Conservation (phyloP, 495 filamentous ascomycete species). For the Podospora pseudoanserina region DNA sequence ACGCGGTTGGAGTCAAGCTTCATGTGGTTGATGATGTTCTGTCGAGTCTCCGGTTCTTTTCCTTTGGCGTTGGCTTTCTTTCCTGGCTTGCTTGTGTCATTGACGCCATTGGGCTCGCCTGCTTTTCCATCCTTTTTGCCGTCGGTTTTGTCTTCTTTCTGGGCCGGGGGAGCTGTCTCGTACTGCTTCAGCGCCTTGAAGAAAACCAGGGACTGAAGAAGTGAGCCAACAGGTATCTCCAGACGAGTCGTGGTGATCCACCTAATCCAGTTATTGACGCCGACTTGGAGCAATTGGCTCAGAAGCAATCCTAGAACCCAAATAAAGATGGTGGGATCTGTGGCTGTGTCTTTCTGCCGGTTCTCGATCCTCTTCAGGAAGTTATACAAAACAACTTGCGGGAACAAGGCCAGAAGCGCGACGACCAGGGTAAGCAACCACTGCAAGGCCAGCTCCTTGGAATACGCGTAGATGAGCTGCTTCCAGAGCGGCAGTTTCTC, state of each 20-base stretch:
- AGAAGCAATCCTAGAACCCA: slow-evolving; percentile 58
- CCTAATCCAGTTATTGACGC: slow-evolving; percentile 52
- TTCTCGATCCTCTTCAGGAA: slow-evolving; percentile 57
- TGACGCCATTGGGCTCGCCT: slow-evolving; percentile 8
- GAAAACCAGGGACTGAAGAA: slow-evolving; percentile 65
- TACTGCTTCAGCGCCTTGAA: slow-evolving; percentile 65
- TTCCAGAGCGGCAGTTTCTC: slow-evolving; percentile 51
- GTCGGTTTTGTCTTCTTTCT: slow-evolving; percentile 33
- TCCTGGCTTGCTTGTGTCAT: neutral
- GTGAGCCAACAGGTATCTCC: slow-evolving; percentile 55
- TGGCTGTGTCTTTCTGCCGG: slow-evolving; percentile 29
- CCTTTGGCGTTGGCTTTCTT: slow-evolving; percentile 6
- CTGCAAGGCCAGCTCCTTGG: slow-evolving; percentile 45
- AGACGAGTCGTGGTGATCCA: slow-evolving; percentile 59
- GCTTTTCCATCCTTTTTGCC: neutral
- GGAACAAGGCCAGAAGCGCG: slow-evolving; percentile 54
- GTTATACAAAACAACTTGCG: slow-evolving; percentile 57
- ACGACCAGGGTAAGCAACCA: slow-evolving; percentile 45
- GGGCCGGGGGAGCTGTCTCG: slow-evolving; percentile 55
- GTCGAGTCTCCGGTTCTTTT: slow-evolving; percentile 19
- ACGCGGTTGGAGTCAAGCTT: slow-evolving; percentile 49
- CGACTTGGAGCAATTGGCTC: slow-evolving; percentile 47
- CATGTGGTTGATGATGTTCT: slow-evolving; percentile 39
- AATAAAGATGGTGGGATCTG: slow-evolving; percentile 42
- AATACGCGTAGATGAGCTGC: slow-evolving; percentile 48